Percentiles rank a stretch among this genome's conserved stretches.
Evolutionary conservation across 2,329 filamentous ascomycete genomes (phyloP).

Genomic region (Blastomyces gilchristii): DNA sequence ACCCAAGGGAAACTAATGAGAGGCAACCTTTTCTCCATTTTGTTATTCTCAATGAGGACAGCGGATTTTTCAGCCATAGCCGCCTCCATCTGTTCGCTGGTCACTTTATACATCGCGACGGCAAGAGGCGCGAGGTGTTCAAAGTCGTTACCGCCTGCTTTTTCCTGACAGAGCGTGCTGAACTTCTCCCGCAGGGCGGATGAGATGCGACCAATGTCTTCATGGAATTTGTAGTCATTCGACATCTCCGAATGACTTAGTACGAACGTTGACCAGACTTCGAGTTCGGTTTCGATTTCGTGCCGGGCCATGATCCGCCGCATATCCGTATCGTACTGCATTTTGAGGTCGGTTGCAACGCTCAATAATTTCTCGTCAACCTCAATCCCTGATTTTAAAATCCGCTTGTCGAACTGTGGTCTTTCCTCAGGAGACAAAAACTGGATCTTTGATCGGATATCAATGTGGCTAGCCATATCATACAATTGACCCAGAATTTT

Average conservation of each 20-base stretch:
- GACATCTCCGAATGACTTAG: slow-evolving; percentile 61
- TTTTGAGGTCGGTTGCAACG: slow-evolving; percentile 58
- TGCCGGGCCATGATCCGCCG: slow-evolving; percentile 75
- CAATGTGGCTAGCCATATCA: slow-evolving; percentile 58
- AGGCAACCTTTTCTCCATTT: slow-evolving; percentile 47
- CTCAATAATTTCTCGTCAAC: slow-evolving; percentile 47
- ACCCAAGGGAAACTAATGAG: slow-evolving; percentile 93
- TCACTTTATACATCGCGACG: slow-evolving; percentile 80
- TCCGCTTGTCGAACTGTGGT: slow-evolving; percentile 57
- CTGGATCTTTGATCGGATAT: slow-evolving; percentile 64
- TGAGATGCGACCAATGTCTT: slow-evolving; percentile 65
- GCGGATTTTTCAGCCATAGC: slow-evolving; percentile 45
- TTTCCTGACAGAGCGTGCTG: slow-evolving; percentile 53
- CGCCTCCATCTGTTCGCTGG: slow-evolving; percentile 56
- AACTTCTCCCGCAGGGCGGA: slow-evolving; percentile 58
- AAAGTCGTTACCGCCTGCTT: slow-evolving; percentile 51
- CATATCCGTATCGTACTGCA: slow-evolving; percentile 65
- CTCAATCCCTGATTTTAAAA: slow-evolving; percentile 52
- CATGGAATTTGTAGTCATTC: slow-evolving; percentile 75
- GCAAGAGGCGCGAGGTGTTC: slow-evolving; percentile 59
- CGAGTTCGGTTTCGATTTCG: slow-evolving; percentile 77
- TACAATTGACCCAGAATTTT: slow-evolving; percentile 74
- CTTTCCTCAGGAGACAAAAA: slow-evolving; percentile 28
- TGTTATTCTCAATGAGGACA: slow-evolving; percentile 13
- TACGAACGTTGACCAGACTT: slow-evolving; percentile 81